A percentile compares a stretch with the other conserved stretches of the same genome.
Conservation (phyloP, 1,284 basidiomycete genomes). For the Moesziomyces aphidis region DNA sequence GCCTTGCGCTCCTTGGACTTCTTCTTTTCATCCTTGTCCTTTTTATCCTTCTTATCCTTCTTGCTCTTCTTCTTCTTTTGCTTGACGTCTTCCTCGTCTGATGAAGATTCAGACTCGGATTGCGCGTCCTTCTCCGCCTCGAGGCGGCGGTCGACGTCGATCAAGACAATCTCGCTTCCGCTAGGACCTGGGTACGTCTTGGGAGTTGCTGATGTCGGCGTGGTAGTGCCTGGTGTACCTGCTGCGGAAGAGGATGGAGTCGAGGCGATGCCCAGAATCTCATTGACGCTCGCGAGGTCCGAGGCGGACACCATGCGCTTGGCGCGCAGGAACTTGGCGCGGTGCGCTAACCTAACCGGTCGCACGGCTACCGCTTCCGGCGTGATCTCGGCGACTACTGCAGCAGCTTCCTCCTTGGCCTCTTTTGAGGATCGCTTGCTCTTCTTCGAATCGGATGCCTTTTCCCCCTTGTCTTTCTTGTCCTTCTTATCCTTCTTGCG, state of each 20-base stretch:
- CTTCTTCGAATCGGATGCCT: conserved; percentile 18
- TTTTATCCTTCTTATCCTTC: conserved; percentile 22
- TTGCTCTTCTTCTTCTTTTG: conserved; percentile 20
- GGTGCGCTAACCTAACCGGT: conserved; percentile 44
- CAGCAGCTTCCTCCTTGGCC: conserved; percentile 25
- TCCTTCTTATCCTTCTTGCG: conserved; percentile 14
- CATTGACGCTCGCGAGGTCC: conserved; percentile 59
- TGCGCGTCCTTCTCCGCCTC: conserved; percentile 15
- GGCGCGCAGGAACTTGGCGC: conserved; percentile 64
- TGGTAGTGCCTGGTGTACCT: conserved; percentile 36
- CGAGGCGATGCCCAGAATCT: conserved; percentile 62
- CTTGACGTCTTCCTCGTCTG: conserved; percentile 13
- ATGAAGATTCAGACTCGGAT: conserved; percentile 4
- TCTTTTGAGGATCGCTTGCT: conserved; percentile 15
- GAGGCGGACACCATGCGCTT: conserved; percentile 59
- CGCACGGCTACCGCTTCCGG: conserved; percentile 25
- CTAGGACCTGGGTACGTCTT: conserved; percentile 47
- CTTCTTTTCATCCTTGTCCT: conserved; percentile 18
- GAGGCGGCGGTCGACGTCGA: conserved; percentile 45
- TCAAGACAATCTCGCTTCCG: conserved; percentile 36
- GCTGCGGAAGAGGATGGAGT: conserved; percentile 44
- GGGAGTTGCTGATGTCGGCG: conserved; percentile 13
- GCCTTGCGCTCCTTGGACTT: conserved; percentile 35
- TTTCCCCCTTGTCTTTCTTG: conserved; percentile 36
- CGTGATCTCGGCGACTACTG: conserved; percentile 37